Evolutionary conservation across 2,329 filamentous ascomycete species (phyloP).

Genomic region (Fusarium sp.): DNA sequence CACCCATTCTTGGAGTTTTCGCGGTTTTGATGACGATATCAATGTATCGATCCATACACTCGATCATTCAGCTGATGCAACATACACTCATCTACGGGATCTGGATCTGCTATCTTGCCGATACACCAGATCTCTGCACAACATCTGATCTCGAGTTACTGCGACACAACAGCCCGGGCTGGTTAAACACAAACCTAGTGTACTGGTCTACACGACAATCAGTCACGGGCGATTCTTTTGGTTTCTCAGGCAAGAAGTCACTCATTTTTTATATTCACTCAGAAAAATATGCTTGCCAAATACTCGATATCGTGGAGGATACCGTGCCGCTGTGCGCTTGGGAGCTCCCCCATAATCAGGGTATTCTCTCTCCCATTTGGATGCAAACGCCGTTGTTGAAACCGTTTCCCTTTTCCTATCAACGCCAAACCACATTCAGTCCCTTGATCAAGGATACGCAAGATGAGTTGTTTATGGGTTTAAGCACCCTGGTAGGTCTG

Average conservation of each 20-base stretch:
- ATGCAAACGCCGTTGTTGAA: slow-evolving; percentile 67
- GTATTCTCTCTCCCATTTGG: slow-evolving; percentile 46
- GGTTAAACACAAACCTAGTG: slow-evolving; percentile 2
- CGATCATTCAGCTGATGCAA: slow-evolving; percentile 9
- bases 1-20: neutral
- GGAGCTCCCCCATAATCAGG: slow-evolving; percentile 45
- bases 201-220: slow-evolving; percentile 15
- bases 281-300: slow-evolving; percentile 46
- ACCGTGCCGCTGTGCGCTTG: slow-evolving; percentile 51
- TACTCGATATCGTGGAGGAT: slow-evolving; percentile 58
- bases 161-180: slow-evolving; percentile 2
- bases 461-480: slow-evolving; percentile 41
- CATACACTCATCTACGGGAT: slow-evolving; percentile 6
- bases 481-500: slow-evolving; percentile 73
- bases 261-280: slow-evolving; percentile 42
- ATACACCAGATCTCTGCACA: slow-evolving; percentile 13
- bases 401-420: slow-evolving; percentile 58
- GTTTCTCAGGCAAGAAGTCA: slow-evolving; percentile 39
- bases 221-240: slow-evolving; percentile 29
- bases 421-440: slow-evolving; percentile 56
- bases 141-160: slow-evolving; percentile 23
- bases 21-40: slow-evolving; percentile 1
- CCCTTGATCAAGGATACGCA: slow-evolving; percentile 39
- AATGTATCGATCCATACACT: neutral
- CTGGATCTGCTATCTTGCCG: slow-evolving; percentile 11